A percentile compares a stretch with the other conserved stretches of the same genome.
These are phyloP conservation scores for Ophiostoma novo-ulmi DNA, from an alignment of 2,329 filamentous ascomycete species.

Conservation along the genomic window DNA sequence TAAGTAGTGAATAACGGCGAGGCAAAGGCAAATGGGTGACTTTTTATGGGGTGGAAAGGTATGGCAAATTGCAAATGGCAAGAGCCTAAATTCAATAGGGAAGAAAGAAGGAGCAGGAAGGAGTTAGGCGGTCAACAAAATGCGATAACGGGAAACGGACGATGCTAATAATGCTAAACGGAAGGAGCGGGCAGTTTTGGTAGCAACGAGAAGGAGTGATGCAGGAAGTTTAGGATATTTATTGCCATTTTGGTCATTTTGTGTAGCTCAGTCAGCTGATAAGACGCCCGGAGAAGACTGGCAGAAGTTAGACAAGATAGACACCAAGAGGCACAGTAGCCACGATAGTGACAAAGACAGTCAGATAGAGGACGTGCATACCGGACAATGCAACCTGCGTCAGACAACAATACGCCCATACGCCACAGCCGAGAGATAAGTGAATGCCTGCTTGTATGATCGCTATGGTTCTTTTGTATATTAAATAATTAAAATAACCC, in stretches of 20 bases:
- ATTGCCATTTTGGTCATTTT: background rate
- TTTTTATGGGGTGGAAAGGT: background rate
- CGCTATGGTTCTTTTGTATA: background rate
- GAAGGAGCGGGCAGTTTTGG: background rate
- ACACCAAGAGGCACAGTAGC: background rate
- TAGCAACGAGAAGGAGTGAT: background rate
- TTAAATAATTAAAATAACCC: background rate
- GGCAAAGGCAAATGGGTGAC: background rate
- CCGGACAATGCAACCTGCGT: conserved; percentile 12
- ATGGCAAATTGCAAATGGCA: background rate
- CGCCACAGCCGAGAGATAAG: conserved; percentile 1
- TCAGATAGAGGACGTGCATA: background rate
- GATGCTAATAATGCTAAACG: background rate
- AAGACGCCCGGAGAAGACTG: background rate
- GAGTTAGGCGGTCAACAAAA: background rate
- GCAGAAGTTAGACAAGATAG: background rate
- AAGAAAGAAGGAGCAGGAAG: background rate
- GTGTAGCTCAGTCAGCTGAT: background rate
- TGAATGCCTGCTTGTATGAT: background rate
- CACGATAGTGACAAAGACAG: background rate
- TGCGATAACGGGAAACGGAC: background rate
- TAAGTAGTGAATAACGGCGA: background rate
- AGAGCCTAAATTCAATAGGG: background rate
- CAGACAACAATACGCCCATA: conserved; percentile 1
- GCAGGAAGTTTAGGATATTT: background rate